phyloP scores from a whole-genome alignment of 2,329 filamentous ascomycete genomes.

The Cercospora sesami region DNA sequence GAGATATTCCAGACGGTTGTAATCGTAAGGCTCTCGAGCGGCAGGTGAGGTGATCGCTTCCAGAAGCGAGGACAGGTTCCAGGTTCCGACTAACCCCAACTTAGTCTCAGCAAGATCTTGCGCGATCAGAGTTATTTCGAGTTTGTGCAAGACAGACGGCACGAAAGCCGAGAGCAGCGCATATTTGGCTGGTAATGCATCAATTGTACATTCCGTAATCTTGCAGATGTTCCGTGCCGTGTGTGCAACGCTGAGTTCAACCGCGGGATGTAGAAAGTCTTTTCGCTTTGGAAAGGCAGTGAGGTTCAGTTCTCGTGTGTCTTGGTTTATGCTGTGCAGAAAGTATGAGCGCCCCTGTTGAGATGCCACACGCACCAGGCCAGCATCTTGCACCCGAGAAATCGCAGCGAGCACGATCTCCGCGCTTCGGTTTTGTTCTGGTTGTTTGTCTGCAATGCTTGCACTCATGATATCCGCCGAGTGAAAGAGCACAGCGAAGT shows the following conservation, averaged over 20 bases:
- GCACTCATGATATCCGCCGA: slow-evolving; percentile 2
- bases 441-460: not conserved
- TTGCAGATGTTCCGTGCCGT: slow-evolving; percentile 53
- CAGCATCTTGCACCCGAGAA: slow-evolving; percentile 4
- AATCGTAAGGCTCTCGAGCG: slow-evolving; percentile 63
- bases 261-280: slow-evolving; percentile 58
- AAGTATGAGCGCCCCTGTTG: slow-evolving; percentile 26
- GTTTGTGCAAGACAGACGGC: slow-evolving; percentile 69
- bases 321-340: slow-evolving; percentile 12
- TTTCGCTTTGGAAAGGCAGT: slow-evolving; percentile 53
- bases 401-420: not conserved
- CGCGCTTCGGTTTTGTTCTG: not conserved
- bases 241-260: slow-evolving; percentile 30
- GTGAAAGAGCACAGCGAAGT: slow-evolving; percentile 24
- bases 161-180: slow-evolving; percentile 61
- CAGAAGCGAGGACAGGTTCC: slow-evolving; percentile 58
- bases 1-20: slow-evolving; percentile 82
- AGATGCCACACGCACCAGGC: slow-evolving; percentile 24
- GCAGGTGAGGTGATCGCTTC: slow-evolving; percentile 70
- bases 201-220: slow-evolving; percentile 49
- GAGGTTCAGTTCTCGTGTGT: slow-evolving; percentile 6
- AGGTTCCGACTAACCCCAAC: slow-evolving; percentile 53
- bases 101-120: slow-evolving; percentile 58
- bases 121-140: slow-evolving; percentile 66
- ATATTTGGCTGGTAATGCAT: slow-evolving; percentile 49